Evolutionary conservation across 257 asterid species (phyloP).

Genomic region (Rauvolfia tetraphylla): DNA sequence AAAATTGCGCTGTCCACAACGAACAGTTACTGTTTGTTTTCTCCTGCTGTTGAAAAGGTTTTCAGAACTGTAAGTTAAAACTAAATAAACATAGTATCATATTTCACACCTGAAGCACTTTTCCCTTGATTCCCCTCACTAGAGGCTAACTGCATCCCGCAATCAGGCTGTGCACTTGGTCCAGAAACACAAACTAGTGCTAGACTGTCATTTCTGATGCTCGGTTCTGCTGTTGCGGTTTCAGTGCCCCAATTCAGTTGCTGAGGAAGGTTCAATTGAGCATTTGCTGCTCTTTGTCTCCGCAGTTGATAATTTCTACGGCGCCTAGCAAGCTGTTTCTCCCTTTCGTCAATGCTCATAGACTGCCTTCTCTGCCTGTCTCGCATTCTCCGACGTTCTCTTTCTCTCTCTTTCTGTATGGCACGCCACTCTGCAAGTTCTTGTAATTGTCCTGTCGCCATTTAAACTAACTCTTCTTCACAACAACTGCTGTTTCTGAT

Average conservation of each 20-base stretch:
- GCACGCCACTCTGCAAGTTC: slow-evolving; percentile 23
- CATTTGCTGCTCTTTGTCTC: slow-evolving; percentile 32
- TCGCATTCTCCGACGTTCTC: slow-evolving; percentile 34
- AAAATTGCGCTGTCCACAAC: neutral
- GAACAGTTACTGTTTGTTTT: neutral
- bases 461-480: neutral
- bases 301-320: slow-evolving; percentile 37
- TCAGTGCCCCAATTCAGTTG: neutral
- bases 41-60: neutral
- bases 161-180: neutral
- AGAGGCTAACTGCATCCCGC: neutral
- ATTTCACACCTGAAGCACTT: neutral
- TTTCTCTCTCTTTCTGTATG: slow-evolving; percentile 34
- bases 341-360: slow-evolving; percentile 41
- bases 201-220: slow-evolving; percentile 4
- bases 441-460: slow-evolving; percentile 25
- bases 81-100: slow-evolving; percentile 2
- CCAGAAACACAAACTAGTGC: slow-evolving; percentile 17
- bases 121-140: neutral
- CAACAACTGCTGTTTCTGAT: neutral
- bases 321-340: slow-evolving; percentile 40
- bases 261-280: slow-evolving; percentile 15
- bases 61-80: neutral
- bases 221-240: neutral
- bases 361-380: slow-evolving; percentile 41